Base-by-base conservation (phyloP, 495 filamentous ascomycete genomes). In the Neohortaea acidophila region DNA sequence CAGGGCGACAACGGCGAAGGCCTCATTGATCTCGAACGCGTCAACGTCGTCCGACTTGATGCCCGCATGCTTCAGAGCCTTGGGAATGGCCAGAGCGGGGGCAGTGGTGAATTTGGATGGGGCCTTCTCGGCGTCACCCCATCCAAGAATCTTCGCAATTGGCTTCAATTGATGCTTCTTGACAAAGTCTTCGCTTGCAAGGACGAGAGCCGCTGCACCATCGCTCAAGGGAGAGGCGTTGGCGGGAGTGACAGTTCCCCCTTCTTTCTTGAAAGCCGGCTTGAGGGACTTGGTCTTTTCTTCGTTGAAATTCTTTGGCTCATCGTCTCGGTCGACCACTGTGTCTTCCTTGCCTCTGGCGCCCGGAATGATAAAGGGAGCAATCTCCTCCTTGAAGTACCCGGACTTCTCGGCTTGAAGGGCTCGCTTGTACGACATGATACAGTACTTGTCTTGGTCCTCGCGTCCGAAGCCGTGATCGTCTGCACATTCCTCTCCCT, bases 1-100 rank as follows among this genome's bases (percentile, higher is more conserved):
- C 33, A 96, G 65, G 12, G 89, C 86, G 31, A 97, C 89, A 18
- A 97, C 89, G 29, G 79, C 85, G 69, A 97, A 97, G 4, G 89
- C 89, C 65, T 97, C 89, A 62, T 97, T 97, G 68, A 97, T 94
- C 69, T 97, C 89, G 53, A 87, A 96, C 47, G 76, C 87, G 52
- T 94, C 87, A 35, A 97, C 70, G 26, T 77, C 63, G 30, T 77
- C 67, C 48, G 75, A 70, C 23, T 73, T 68, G 34, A 94, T 60
- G 41, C 76, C 75, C 24, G 89, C 89, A 59, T 97, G 86, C 67
- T 81, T 80, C 46, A 96, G 72, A 11, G 89, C 89, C 68, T 94
- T 94, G 43, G 89, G 89, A 39, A 97, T 89, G 21, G 89, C 89
- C 32, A 94, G 68, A n/a, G 89, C 72, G 18, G 89, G 89, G 3